Conservation (phyloP, 345 rosid species). For the Carallia pectinifolia region DNA sequence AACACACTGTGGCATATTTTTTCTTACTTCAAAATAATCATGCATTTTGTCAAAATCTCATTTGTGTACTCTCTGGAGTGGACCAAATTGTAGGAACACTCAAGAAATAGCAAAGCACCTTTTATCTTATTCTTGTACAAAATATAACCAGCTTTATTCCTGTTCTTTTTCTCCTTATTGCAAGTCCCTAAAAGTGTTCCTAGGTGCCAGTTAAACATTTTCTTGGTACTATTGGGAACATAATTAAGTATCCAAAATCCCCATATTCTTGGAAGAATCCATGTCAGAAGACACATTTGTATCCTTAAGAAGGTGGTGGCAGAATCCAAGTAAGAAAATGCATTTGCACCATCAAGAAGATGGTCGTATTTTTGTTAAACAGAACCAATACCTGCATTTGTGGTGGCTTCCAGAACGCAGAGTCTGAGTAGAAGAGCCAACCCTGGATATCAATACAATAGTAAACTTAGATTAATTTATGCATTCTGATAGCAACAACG, state of each 20-base stretch:
- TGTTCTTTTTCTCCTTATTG: not conserved
- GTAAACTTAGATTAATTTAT: constrained; percentile 2
- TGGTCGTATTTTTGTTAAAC: not conserved
- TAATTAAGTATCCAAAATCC: not conserved
- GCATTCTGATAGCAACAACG: not conserved
- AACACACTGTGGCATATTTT: too few relatives aligned
- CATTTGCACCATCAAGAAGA: not conserved
- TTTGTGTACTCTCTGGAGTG: too few relatives aligned
- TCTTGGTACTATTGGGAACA: not conserved
- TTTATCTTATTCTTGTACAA: too few relatives aligned
- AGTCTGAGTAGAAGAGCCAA: constrained; percentile 88
- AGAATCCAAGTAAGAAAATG: too few relatives aligned
- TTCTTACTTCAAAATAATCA: too few relatives aligned
- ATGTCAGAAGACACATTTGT: too few relatives aligned
- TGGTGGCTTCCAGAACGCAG: constrained; percentile 81
- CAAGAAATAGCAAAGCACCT: not conserved
- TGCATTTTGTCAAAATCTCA: too few relatives aligned
- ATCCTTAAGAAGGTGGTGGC: too few relatives aligned
- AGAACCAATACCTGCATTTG: constrained; percentile 71
- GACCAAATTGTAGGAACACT: not conserved
- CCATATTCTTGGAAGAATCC: not conserved
- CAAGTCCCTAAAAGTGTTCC: not conserved
- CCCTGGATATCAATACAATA: constrained; percentile 52
- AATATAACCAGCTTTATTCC: not conserved
- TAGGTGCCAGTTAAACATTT: not conserved